Conservation (phyloP, 208 protist genomes). For the Acanthamoeba sp. region DNA sequence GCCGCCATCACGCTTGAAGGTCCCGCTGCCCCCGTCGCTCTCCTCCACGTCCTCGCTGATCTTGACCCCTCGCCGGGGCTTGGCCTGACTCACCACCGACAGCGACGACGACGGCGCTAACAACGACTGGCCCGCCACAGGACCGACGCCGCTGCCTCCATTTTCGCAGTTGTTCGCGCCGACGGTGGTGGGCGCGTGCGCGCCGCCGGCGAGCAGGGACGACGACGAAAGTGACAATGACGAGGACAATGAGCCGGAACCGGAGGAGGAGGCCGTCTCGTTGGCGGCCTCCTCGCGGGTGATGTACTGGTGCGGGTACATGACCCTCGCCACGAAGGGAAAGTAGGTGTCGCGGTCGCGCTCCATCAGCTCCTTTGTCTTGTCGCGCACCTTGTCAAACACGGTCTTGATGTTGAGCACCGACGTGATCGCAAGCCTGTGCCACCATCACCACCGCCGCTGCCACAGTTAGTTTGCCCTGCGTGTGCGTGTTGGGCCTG, state of each 20-base stretch:
- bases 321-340: conserved; percentile 8
- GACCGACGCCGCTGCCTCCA: no score
- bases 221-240: background rate
- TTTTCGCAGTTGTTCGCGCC: background rate
- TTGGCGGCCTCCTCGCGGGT: background rate
- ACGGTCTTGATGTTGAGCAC: conserved; percentile 32
- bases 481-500: background rate
- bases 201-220: background rate
- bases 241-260: background rate
- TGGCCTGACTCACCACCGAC: background rate
- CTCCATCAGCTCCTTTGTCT: background rate
- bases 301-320: conserved; percentile 51
- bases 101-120: background rate
- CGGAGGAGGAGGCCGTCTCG: background rate
- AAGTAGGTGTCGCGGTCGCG: background rate
- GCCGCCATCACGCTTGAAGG: background rate
- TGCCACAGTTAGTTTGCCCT: no score
- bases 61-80: background rate
- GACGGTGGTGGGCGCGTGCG: background rate
- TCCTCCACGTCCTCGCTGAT: background rate
- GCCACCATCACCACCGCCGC: background rate
- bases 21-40: background rate
- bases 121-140: no score
- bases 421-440: conserved; percentile 20
- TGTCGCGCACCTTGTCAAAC: background rate